Conservation (phyloP, 2,329 filamentous ascomycete genomes). For the Salinomyces thailandicus region DNA sequence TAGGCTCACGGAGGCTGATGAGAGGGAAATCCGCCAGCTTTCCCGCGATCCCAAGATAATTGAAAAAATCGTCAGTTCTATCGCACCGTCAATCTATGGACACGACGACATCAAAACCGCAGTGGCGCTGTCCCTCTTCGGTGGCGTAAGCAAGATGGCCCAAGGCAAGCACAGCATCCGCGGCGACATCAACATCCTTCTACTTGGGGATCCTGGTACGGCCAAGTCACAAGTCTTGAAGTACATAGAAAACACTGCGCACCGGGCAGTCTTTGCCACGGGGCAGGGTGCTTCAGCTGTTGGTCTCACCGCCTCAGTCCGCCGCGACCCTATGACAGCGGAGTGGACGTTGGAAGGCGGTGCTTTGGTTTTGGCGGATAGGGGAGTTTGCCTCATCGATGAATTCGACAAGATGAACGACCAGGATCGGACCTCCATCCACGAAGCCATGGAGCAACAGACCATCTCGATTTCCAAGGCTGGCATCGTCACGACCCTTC, state of each 20-base stretch:
- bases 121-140: conserved; percentile 85
- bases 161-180: conserved; percentile 81
- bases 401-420: conserved; percentile 99
- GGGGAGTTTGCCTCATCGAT: conserved; percentile 90
- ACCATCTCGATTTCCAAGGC: conserved; percentile 99
- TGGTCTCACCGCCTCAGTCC: conserved; percentile 92
- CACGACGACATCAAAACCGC: conserved; percentile 97
- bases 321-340: conserved; percentile 85
- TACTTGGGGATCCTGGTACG: conserved; percentile 93
- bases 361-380: conserved; percentile 86
- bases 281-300: conserved; percentile 95
- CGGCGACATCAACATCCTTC: conserved; percentile 94
- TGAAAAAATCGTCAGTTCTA: conserved; percentile 84
- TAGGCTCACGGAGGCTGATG: conserved; percentile 87
- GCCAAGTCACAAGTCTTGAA: conserved; percentile 97
- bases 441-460: conserved; percentile 99
- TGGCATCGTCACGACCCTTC: conserved; percentile 92
- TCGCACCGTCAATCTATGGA: conserved; percentile 94
- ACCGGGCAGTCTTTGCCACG: conserved; percentile 92
- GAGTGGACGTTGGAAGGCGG: conserved; percentile 98
- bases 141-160: conserved; percentile 85
- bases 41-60: conserved; percentile 82
- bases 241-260: conserved; percentile 94
- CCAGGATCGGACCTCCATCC: conserved; percentile 92
- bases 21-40: conserved; percentile 79